Evolutionary conservation across 2,329 filamentous ascomycete genomes (phyloP), one percentile per base, ranked within the genome.

Genomic region (Stylonectria norvegica): DNA sequence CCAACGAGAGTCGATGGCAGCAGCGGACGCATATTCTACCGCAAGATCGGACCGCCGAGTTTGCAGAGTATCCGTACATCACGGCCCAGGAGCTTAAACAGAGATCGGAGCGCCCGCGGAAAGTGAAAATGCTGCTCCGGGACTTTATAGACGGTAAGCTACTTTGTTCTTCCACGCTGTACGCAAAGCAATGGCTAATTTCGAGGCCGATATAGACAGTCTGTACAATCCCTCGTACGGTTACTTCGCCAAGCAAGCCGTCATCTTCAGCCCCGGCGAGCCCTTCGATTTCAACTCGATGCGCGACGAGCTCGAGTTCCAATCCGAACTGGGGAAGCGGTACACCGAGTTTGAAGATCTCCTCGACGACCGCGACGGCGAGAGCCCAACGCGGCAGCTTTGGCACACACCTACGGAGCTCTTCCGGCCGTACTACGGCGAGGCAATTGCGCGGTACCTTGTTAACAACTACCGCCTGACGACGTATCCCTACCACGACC

Each of bases 331-430:
- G 2, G 83, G 87, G 28, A 73, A 82, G 50, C 81, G 89, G 47
- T 98, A 97, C 64, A 86, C 81, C 33, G 81, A 87, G 50, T 97
- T 98, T 58, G 93, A 98, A 66, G 89, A 97, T 61, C 70, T 73
- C 16, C 78, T 98, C 42, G 94, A 98, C 63, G 78, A 76, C 32
- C 73, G 78, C 43, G 73, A 83, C 16, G 67, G 67, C 36, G 78
- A 78, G 33, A 80, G 86, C 40, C 87, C 69, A 34, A 85, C 87
- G 28, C 81, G 93, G 8, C 93, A 98, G 69, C 75, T 98, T 32
- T 98, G 93, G 93, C 94, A 98, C 65, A 98, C 93, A 10, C 93
- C 94, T 0, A 98, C 93, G 0, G 93, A 98, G 70, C 80, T 98
- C 15, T 98, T 98, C 70, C 81, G 88, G 20, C 93, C 94, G 0